Evolutionary conservation across 192 early-diverging fungal genomes (phyloP).

Genomic region (Thamnidium elegans): DNA sequence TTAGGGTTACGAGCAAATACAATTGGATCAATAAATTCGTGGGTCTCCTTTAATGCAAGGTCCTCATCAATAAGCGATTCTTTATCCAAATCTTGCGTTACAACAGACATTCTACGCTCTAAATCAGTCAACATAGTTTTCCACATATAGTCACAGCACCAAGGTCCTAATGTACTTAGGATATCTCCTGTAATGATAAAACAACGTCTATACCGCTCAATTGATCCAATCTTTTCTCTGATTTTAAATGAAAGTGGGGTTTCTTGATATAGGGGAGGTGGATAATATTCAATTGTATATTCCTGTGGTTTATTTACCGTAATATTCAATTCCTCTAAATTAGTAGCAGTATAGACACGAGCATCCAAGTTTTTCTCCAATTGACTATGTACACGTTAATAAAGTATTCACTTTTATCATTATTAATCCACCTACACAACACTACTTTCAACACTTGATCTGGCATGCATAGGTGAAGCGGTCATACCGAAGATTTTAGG

Average conservation of each 20-base stretch:
- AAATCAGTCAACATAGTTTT: conserved; percentile 44
- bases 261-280: conserved; percentile 39
- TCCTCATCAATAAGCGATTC: conserved; percentile 19
- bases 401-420: background rate
- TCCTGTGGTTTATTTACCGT: conserved; percentile 45
- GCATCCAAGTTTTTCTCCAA: conserved; percentile 56
- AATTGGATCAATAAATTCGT: conserved; percentile 15
- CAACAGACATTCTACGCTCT: conserved; percentile 1
- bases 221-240: conserved; percentile 30
- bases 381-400: conserved; percentile 25
- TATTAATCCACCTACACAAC: conserved; percentile 14
- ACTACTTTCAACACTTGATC: conserved; percentile 3
- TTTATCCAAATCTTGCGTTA: background rate
- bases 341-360: conserved; percentile 55
- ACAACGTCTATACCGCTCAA: conserved; percentile 39
- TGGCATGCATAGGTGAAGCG: conserved; percentile 73
- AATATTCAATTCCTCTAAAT: conserved; percentile 27
- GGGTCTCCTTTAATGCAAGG: conserved; percentile 17
- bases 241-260: conserved; percentile 46
- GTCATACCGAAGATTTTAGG: conserved; percentile 94
- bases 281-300: conserved; percentile 46
- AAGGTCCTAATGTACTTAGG: conserved; percentile 66
- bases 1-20: conserved; percentile 30
- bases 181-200: conserved; percentile 41
- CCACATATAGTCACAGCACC: conserved; percentile 76